Conservation (phyloP, 352 stramenopile species). For the Globisporangium okanoganense region DNA sequence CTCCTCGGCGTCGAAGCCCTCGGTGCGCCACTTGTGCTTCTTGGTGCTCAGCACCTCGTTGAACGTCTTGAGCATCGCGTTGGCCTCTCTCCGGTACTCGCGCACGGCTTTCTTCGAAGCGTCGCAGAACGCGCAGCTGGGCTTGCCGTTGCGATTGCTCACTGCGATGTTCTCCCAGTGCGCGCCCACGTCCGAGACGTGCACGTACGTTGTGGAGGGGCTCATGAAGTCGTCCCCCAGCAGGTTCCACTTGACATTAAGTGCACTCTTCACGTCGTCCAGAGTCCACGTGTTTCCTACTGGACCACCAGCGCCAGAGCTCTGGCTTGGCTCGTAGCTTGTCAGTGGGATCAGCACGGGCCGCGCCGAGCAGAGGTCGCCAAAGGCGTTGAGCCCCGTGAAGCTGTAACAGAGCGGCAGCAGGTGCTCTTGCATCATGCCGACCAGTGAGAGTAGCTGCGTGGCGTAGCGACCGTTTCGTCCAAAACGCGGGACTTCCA, state of each 20-base stretch:
- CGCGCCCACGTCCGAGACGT: conserved; percentile 47
- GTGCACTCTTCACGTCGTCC: conserved; percentile 18
- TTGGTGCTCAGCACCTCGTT: conserved; percentile 30
- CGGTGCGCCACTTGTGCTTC: conserved; percentile 29
- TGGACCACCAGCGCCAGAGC: neutral
- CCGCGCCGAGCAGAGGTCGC: conserved; percentile 25
- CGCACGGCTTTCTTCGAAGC: conserved; percentile 28
- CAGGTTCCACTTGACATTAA: conserved; percentile 24
- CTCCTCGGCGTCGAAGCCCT: conserved; percentile 42
- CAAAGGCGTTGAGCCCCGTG: conserved; percentile 27
- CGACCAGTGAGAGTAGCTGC: conserved; percentile 28
- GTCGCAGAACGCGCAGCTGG: conserved; percentile 36
- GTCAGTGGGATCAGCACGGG: conserved; percentile 25
- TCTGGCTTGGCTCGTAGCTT: conserved; percentile 8
- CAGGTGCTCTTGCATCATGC: conserved; percentile 18
- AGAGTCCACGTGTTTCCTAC: conserved; percentile 20
- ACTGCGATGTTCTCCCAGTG: conserved; percentile 46
- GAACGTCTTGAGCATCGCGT: conserved; percentile 34
- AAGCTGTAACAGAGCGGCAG: conserved; percentile 26
- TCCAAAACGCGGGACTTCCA: conserved; percentile 19
- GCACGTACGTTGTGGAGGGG: conserved; percentile 23
- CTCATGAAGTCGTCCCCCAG: conserved; percentile 37
- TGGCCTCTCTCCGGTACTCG: conserved; percentile 36
- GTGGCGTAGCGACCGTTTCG: conserved; percentile 21
- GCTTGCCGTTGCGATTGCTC: conserved; percentile 14